phyloP scores from a whole-genome alignment of 331 rosid genomes.

The Rosa hybrid region DNA sequence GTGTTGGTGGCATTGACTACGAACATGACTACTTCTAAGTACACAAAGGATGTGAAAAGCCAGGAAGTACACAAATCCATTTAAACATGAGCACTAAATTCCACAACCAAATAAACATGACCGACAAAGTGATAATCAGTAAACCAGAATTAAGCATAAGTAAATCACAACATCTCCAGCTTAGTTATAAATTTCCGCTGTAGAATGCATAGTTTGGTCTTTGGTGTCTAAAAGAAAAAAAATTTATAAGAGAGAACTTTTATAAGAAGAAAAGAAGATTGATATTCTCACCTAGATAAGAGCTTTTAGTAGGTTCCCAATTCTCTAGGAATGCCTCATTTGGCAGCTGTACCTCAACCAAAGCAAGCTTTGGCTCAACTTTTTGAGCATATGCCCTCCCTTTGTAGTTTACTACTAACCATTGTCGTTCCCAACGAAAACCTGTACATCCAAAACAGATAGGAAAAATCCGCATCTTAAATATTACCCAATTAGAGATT shows the following conservation, averaged over 20 bases:
- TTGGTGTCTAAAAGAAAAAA: background rate
- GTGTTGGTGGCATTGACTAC: background rate
- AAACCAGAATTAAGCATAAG: background rate
- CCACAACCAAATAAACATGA: background rate
- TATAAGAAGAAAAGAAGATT: background rate
- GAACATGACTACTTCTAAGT: slow-evolving; percentile 22
- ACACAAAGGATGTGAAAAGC: background rate
- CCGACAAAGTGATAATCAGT: background rate
- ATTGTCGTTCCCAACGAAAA: slow-evolving; percentile 79
- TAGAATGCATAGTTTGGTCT: background rate
- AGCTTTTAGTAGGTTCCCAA: slow-evolving; percentile 54
- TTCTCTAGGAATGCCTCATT: slow-evolving; percentile 53
- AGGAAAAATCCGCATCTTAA: background rate
- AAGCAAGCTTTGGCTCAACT: slow-evolving; percentile 85
- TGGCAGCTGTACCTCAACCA: slow-evolving; percentile 61
- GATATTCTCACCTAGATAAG: slow-evolving; percentile 54
- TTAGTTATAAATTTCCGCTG: background rate
- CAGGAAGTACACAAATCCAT: background rate
- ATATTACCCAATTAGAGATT: background rate
- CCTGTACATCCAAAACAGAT: slow-evolving; percentile 38
- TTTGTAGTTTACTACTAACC: slow-evolving; percentile 71
- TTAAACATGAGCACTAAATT: background rate
- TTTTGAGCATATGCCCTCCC: slow-evolving; percentile 86
- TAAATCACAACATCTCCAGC: background rate
- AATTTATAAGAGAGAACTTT: background rate